Evolutionary conservation across 352 stramenopile genomes (phyloP), one percentile per base, ranked within the genome.

Genomic region (Phytophthora sansomeana): DNA sequence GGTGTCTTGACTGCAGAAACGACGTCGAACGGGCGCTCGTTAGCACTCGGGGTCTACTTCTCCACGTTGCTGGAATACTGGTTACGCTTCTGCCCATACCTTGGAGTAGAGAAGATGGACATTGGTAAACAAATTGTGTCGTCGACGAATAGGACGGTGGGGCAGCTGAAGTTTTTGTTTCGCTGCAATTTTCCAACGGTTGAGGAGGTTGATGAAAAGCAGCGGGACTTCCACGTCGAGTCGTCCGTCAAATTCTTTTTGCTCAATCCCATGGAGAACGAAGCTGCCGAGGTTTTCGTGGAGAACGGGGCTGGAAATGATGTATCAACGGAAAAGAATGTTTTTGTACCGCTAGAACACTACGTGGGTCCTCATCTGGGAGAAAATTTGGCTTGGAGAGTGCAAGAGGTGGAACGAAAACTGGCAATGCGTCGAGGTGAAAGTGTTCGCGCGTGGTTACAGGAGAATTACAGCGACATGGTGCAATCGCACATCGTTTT

Each of bases 221-320:
- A 61, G 7, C 50, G 61, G 33, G 74, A 91, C 57, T 80, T 80
- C 36, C 85, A 93, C 51, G 81, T 91, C n/a, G 83, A 93, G 58
- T 87, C 77, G 17, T 92, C 85, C 2, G 78, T 93, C 67, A 93
- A 93, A 58, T 93, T 92, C 53, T 93, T 93, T 59, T 46, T 93
- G 44, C 52, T 92, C 10, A 78, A 87, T 55, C 68, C 78, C 17
- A 51, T 80, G 21, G 19, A 74, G 7, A 69, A 53, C 13, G 14
- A 49, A 24, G 53, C 41, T 24, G 8, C 11, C 8, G 16, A 42
- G 16, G 1, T n/a, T 43, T 43, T 43, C 4, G 6, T 5, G 28
- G 13, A 24, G 13, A 50, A n/a, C 38, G 38, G 13, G 29, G 36
- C 3, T 36, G 49, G 8, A 52, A 6, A 38, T 19, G 4, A 35